Evolutionary conservation across 495 filamentous ascomycete species (phyloP), one percentile per base, ranked within the genome.

Genomic region (Lichenothelia convexa): DNA sequence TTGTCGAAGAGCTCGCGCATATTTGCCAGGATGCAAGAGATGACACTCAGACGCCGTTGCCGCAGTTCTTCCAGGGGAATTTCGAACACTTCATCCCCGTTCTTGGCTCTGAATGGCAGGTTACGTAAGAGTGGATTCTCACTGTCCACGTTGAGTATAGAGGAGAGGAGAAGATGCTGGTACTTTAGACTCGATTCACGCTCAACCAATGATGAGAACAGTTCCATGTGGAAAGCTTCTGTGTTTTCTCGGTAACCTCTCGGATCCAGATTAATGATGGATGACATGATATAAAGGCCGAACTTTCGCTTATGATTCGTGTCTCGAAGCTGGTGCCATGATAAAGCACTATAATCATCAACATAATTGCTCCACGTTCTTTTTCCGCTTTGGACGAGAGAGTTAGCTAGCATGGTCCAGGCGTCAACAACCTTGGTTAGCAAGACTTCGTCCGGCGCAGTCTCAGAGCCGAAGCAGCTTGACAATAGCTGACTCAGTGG

Each of bases 381-480:
- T 6, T 50, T 36, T n/a, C 53, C 47, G 3, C 36, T 36, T 12
- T 49, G 34, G 1, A 65, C 55, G 18, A 54, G 45, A 26, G 39
- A 43, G 11, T 40, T 41, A n/a, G 49, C 49, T 3, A 57, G 34
- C 8, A 41, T 27, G 19, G 38, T 41, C 59, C 59, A 63, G 0
- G 46, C 38, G 31, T 63, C 56, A 13, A 61, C 41, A 16, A 54
- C 34, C 35, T 55, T 61, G 12, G 62, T 44, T 6, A 80, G 58
- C 18, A 81, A 51, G 5, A 43, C 45, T 48, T 81, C 73, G 19
- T 75, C 65, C 0, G 70, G 69, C 18, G 58, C 53, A 8, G 48
- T 45, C 32, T 81, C 78, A 19, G 68, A 67, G 15, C 78, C 77
- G 49, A 81, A 80, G 38, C 65, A 69, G 38, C 76, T 78, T 7